Evolutionary conservation across 1,284 basidiomycete genomes (phyloP).

Genomic region (Moniliophthora roreri): DNA sequence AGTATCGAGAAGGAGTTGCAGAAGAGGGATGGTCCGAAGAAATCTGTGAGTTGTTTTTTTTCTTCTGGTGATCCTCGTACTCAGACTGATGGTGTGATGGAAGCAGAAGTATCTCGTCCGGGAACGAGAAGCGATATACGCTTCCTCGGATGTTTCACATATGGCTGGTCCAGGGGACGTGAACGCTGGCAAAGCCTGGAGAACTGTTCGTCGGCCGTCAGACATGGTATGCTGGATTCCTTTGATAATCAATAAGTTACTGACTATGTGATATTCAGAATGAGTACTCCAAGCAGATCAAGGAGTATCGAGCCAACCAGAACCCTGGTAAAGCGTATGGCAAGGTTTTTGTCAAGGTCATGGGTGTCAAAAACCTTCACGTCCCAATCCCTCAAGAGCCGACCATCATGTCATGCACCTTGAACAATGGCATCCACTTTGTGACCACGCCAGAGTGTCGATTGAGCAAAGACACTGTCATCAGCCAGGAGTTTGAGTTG

Average conservation of each 20-base stretch:
- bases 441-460: constrained; percentile 87
- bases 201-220: constrained; percentile 82
- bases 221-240: constrained; percentile 72
- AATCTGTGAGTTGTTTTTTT: constrained; percentile 43
- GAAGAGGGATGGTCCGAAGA: constrained; percentile 50
- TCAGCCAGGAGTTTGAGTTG: constrained; percentile 95
- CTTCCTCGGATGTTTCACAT: constrained; percentile 75
- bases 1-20: constrained; percentile 70
- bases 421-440: constrained; percentile 97
- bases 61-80: constrained; percentile 6
- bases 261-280: constrained; percentile 56
- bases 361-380: constrained; percentile 70
- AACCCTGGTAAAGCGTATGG: constrained; percentile 80
- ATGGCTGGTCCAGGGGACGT: constrained; percentile 75
- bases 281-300: constrained; percentile 88
- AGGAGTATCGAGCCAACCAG: constrained; percentile 75
- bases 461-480: constrained; percentile 62
- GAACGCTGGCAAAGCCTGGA: constrained; percentile 85
- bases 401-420: constrained; percentile 82
- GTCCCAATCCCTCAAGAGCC: constrained; percentile 75
- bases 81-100: not conserved
- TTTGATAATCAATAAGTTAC: not conserved
- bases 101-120: constrained; percentile 60
- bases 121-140: constrained; percentile 78
- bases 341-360: constrained; percentile 94